Conservation (phyloP, 2,329 filamentous ascomycete genomes). For the Diaporthe nobilis region DNA sequence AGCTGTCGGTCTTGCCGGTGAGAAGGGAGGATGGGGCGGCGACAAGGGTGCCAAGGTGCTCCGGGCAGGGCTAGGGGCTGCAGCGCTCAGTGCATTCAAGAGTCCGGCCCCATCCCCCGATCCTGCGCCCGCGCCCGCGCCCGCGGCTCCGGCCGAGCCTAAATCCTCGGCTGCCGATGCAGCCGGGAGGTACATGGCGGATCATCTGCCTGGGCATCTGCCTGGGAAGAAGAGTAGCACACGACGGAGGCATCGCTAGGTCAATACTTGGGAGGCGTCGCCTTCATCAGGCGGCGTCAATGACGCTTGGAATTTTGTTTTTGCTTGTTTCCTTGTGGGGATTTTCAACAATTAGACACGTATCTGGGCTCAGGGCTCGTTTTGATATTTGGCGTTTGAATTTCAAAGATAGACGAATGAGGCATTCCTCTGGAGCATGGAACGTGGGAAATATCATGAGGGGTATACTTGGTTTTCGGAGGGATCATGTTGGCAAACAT, state of each 20-base stretch:
- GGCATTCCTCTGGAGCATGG: neutral
- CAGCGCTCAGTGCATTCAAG: slow-evolving; percentile 44
- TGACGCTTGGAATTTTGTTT: neutral
- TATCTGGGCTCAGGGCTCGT: slow-evolving; percentile 30
- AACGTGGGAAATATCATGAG: neutral
- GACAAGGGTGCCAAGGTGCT: slow-evolving; percentile 46
- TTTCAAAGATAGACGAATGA: neutral
- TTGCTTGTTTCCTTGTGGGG: neutral
- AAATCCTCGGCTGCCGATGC: slow-evolving; percentile 2
- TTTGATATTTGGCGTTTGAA: neutral
- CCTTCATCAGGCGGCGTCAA: neutral
- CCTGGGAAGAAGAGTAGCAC: slow-evolving; percentile 10
- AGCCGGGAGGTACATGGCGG: slow-evolving; percentile 10
- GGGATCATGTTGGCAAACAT: neutral
- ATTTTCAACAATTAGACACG: neutral
- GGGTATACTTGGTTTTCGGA: neutral
- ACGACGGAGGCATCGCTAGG: slow-evolving; percentile 3
- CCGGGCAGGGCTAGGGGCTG: slow-evolving; percentile 47
- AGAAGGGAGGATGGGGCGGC: slow-evolving; percentile 44
- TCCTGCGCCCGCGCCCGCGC: neutral
- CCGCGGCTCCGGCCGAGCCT: neutral
- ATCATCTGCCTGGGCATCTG: neutral
- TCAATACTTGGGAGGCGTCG: neutral
- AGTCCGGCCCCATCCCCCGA: neutral
- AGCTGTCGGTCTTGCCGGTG: slow-evolving; percentile 43